These are phyloP conservation scores for Amanita exitialis DNA, from an alignment of 768 basidiomycete species.

Conservation along the genomic window DNA sequence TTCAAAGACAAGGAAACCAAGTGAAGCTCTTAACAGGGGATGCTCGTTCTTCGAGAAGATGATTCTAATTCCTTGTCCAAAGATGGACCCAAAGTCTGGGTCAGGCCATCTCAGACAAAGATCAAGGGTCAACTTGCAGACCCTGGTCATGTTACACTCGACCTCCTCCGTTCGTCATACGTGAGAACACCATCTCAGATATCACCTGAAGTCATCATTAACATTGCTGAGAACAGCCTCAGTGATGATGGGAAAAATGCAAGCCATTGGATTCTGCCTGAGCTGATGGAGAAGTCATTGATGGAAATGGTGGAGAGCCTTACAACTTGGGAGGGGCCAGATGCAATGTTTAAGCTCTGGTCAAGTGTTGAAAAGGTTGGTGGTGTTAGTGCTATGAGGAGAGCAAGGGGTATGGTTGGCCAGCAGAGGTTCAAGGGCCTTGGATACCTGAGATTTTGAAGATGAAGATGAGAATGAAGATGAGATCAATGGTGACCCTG, in stretches of 20 bases:
- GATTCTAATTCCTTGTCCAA: neutral
- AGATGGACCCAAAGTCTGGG: conserved; percentile 16
- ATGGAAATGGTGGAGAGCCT: conserved; percentile 25
- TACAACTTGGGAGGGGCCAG: conserved; percentile 32
- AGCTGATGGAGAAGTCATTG: conserved; percentile 26
- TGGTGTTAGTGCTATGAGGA: conserved; percentile 23
- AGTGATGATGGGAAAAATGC: neutral
- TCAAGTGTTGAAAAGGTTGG: conserved; percentile 23
- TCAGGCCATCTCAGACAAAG: conserved; percentile 36
- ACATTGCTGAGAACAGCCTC: conserved; percentile 58
- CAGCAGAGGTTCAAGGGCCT: conserved; percentile 32
- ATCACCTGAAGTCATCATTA: conserved; percentile 50
- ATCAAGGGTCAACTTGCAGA: conserved; percentile 32
- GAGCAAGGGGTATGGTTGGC: conserved; percentile 25
- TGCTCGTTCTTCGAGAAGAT: conserved; percentile 13
- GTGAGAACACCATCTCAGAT: conserved; percentile 35
- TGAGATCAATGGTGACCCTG: conserved; percentile 27
- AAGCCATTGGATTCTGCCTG: conserved; percentile 23
- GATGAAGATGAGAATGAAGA: conserved; percentile 28
- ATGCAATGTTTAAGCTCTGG: conserved; percentile 34
- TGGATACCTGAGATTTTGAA: conserved; percentile 24
- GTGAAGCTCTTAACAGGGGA: conserved; percentile 19
- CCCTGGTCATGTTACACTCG: conserved; percentile 35
- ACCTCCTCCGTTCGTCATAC: conserved; percentile 43
- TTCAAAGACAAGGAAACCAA: neutral